A percentile compares a stretch with the other conserved stretches of the same genome.
These are phyloP conservation scores for Kwoniella dendrophila DNA, from an alignment of 768 basidiomycete genomes.

Conservation along the genomic window DNA sequence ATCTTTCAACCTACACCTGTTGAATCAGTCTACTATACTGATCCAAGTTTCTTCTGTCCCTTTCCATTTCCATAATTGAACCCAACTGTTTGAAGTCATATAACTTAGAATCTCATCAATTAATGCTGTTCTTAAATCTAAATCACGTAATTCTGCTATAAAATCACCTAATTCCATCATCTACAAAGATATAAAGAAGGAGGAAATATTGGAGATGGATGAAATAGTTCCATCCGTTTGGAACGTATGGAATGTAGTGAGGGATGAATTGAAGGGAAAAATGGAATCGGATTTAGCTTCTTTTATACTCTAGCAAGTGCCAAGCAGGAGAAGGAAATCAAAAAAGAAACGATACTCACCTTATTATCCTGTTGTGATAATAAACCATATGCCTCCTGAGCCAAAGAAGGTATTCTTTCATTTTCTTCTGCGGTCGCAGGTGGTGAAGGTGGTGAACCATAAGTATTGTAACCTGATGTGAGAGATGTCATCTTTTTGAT, in stretches of 20 bases:
- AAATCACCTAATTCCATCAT: conserved; percentile 34
- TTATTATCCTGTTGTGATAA: background rate
- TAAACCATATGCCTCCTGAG: conserved; percentile 5
- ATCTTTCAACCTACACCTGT: no score
- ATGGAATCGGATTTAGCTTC: no score
- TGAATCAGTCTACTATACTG: conserved; percentile 18
- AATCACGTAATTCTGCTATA: conserved; percentile 27
- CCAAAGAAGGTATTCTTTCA: conserved; percentile 10
- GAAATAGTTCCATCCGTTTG: background rate
- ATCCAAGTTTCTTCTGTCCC: conserved; percentile 29
- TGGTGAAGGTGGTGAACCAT: conserved; percentile 16
- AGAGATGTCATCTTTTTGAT: background rate
- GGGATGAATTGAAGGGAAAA: background rate
- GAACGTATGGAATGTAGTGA: background rate
- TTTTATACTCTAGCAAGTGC: background rate
- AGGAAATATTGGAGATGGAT: background rate
- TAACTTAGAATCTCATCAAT: conserved; percentile 31
- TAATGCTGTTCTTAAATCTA: conserved; percentile 20
- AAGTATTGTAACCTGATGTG: background rate
- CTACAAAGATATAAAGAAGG: conserved; percentile 1
- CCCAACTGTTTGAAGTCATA: conserved; percentile 27
- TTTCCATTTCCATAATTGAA: conserved; percentile 19
- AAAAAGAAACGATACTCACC: background rate
- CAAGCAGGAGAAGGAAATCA: background rate
- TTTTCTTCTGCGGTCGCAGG: conserved; percentile 14